Base-by-base conservation (phyloP, 176 grass and related monocot genomes). In the Triticum urartu region DNA sequence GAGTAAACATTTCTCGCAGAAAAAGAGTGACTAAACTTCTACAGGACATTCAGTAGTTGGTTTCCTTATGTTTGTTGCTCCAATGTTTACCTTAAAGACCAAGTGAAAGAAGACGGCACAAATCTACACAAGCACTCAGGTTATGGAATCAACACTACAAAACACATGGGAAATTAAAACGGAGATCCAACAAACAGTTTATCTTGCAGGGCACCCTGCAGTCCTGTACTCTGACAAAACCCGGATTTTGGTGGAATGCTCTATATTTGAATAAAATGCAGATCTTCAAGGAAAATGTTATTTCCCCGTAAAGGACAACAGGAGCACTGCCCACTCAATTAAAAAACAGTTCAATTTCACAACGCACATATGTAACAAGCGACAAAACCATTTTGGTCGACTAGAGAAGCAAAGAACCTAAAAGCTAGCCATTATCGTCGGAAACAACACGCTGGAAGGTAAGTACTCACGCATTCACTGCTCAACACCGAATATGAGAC, bases 61-160 rank as follows among this genome's bases (percentile, higher is more conserved):
- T 10, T 88, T 91, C 50, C 47, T 84, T 81, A 88, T 79, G 79
- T 94, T 93, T 54, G 85, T 88, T 9, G 79, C 92, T n/a, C 78
- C 87, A 82, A 90, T 91, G 48, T 91, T 92, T 77, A 97, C 74
- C 87, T 94, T 62, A 8, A 74, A 14, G 11, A 65, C 4, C 4
- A 81, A 81, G 74, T n/a, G 24, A 42, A 64, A 11, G 35, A 42
- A 56, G 43, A 33, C 10, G 6, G 28, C 28, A 18, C 20, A 84
- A 64, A 64, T 42, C 18, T 1, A 52, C 25, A 76, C 25, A 76
- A 50, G 24, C 72, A 76, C 30, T 52, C 72, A 52, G 25, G 25
- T 14, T 25, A 1, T 28, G 24, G 72, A 75, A 75, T 50, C 1
- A 50, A 14, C 12, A 75, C 72, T 75, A 50, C 15, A 50, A 18